Evolutionary conservation across 495 filamentous ascomycete species (phyloP).

Genomic region (Aspergillus sclerotiicarbonarius): DNA sequence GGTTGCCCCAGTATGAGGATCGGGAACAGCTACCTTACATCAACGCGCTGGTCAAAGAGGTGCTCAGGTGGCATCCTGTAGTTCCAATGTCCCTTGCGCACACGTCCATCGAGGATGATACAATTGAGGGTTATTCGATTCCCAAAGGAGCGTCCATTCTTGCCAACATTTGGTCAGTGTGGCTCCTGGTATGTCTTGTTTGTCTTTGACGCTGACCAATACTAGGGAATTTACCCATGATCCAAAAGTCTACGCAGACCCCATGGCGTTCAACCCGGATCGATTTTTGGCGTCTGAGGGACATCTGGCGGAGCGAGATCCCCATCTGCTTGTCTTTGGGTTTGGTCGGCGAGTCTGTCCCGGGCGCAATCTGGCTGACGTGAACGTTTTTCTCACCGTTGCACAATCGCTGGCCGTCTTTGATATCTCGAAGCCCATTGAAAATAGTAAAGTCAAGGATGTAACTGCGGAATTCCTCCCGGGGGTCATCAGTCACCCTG

Average conservation of each 20-base stretch:
- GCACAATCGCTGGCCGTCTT: slow-evolving; percentile 38
- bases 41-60: slow-evolving; percentile 42
- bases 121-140: slow-evolving; percentile 49
- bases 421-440: slow-evolving; percentile 29
- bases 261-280: slow-evolving; percentile 37
- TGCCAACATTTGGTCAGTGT: slow-evolving; percentile 44
- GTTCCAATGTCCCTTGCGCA: slow-evolving; percentile 54
- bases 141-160: slow-evolving; percentile 48
- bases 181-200: background rate
- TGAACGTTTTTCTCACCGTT: slow-evolving; percentile 35
- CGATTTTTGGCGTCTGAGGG: slow-evolving; percentile 25
- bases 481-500: slow-evolving; percentile 40
- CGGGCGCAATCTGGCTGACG: slow-evolving; percentile 35
- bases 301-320: slow-evolving; percentile 29
- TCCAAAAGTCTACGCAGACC: slow-evolving; percentile 30
- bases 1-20: slow-evolving; percentile 28
- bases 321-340: slow-evolving; percentile 29
- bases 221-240: slow-evolving; percentile 34
- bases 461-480: slow-evolving; percentile 27
- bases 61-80: slow-evolving; percentile 45
- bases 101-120: slow-evolving; percentile 50
- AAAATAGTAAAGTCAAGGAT: slow-evolving; percentile 29
- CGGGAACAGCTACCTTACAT: slow-evolving; percentile 40
- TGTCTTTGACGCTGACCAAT: background rate
- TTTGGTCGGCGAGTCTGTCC: slow-evolving; percentile 43